Evolutionary conservation across 179 eudicot genomes (phyloP), one percentile per base, ranked within the genome.

Genomic region (Beta corolliflora): DNA sequence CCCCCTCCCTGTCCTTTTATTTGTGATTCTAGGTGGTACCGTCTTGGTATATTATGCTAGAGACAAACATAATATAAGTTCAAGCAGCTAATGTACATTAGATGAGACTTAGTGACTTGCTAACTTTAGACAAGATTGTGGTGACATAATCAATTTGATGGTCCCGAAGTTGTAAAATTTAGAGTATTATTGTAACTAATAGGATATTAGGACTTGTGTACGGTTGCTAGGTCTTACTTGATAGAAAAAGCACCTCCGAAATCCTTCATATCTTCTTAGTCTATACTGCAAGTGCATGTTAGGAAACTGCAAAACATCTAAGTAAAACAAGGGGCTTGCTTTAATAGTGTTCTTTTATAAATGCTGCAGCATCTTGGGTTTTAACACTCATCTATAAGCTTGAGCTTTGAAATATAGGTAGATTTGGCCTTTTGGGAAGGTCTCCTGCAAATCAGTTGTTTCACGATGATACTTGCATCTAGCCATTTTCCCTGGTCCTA

Each of bases 81-180:
- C 4, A n/a, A 11, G 3, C 16, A 9, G 18, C 54, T 46, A 70
- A 45, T 3, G 7, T 54, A 3, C 46, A 7, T 68, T 68, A 2
- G 11, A 71, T 71, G 58, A 71, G 48, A 9, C 56, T 16, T n/a
- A 19, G 58, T n/a, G 14, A n/a, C 75, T 23, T 10, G 21, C 41
- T n/a, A 48, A 46, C 67, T 63, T 25, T 21, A 46, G 56, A 41
- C 58, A n/a, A n/a, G 75, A 18, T 71, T 36, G 71, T 68, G 71
- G 21, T 64, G 13, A 25, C 9, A 64, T 7, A 29, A 23, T 25
- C 0, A 9, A 64, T 10, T 23, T 64, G 10, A 64, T 25, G 36
- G 65, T 60, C 44, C 8, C 14, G 25, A 64, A 11, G 1, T 13
- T 55, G 15, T 16, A n/a, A n/a, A n/a, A 19, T 2, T 19, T 2